phyloP scores from a whole-genome alignment of 2,329 filamentous ascomycete genomes.

The Penicillium sp. region DNA sequence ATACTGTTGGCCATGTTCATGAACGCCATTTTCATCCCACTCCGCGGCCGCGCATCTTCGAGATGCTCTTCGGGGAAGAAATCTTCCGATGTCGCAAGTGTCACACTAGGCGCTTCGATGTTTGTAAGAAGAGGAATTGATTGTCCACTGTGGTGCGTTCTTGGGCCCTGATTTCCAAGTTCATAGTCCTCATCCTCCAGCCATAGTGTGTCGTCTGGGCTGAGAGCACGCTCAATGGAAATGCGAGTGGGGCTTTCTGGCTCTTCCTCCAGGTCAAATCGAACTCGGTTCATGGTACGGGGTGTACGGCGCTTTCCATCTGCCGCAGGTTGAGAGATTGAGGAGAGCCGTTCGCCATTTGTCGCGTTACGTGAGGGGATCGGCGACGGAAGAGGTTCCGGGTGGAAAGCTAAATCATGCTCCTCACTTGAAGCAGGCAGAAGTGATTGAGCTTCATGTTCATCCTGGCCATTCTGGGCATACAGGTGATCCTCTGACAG shows the following conservation, averaged over 20 bases:
- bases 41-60: slow-evolving; percentile 71
- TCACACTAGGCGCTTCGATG: slow-evolving; percentile 76
- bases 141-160: slow-evolving; percentile 47
- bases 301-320: slow-evolving; percentile 49
- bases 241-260: slow-evolving; percentile 25
- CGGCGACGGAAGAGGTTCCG: slow-evolving; percentile 22
- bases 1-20: slow-evolving; percentile 99
- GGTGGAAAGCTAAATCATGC: slow-evolving; percentile 27
- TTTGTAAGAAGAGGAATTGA: slow-evolving; percentile 71
- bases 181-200: slow-evolving; percentile 62
- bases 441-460: slow-evolving; percentile 34
- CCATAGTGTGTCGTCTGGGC: slow-evolving; percentile 39
- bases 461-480: slow-evolving; percentile 30
- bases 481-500: slow-evolving; percentile 32
- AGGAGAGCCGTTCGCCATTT: slow-evolving; percentile 38
- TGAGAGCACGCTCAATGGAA: slow-evolving; percentile 32
- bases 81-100: slow-evolving; percentile 62
- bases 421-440: slow-evolving; percentile 31
- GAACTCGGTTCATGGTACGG: slow-evolving; percentile 68
- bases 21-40: slow-evolving; percentile 80
- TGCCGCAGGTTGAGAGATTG: slow-evolving; percentile 39
- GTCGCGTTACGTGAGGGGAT: slow-evolving; percentile 16
- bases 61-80: slow-evolving; percentile 58
- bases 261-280: slow-evolving; percentile 60
- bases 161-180: slow-evolving; percentile 38